Percentiles rank a stretch among this genome's conserved stretches.
These are phyloP conservation scores for Fusarium sp. DNA, from an alignment of 2,329 filamentous ascomycete species.

Conservation along the genomic window DNA sequence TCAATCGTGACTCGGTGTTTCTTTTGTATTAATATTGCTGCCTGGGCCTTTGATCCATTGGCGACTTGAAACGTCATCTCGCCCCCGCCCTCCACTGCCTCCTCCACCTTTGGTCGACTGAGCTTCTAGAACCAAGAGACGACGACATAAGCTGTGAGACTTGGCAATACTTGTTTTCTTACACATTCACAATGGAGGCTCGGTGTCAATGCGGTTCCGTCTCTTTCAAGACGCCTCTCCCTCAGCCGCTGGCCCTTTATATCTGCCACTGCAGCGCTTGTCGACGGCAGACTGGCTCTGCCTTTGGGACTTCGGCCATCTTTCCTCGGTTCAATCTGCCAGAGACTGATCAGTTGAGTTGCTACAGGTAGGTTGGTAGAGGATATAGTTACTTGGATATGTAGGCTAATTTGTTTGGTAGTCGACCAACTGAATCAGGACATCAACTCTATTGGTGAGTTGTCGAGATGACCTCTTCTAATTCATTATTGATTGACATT, in stretches of 20 bases:
- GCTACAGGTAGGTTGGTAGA: slow-evolving; percentile 58
- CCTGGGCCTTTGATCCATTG: slow-evolving; percentile 3
- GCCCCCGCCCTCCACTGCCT: neutral
- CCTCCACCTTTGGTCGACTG: neutral
- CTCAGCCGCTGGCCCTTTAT: slow-evolving; percentile 72
- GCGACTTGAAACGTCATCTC: slow-evolving; percentile 3
- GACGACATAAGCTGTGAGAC: neutral
- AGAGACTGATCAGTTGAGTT: slow-evolving; percentile 60
- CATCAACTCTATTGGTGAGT: slow-evolving; percentile 69
- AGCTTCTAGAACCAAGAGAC: neutral
- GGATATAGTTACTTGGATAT: neutral
- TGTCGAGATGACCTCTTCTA: neutral
- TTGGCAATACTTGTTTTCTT: neutral
- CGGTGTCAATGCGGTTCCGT: slow-evolving; percentile 75
- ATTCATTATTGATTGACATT: neutral
- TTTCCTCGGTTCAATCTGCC: slow-evolving; percentile 75
- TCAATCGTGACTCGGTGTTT: neutral
- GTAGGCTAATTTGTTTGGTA: slow-evolving; percentile 42
- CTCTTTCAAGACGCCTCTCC: slow-evolving; percentile 70
- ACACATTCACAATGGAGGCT: slow-evolving; percentile 61
- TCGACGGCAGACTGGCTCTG: slow-evolving; percentile 72
- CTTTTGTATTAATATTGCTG: neutral
- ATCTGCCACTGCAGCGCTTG: slow-evolving; percentile 79
- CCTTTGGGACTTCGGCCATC: slow-evolving; percentile 77
- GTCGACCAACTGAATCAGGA: slow-evolving; percentile 68